Evolutionary conservation across 805 yeast genomes (phyloP).

Genomic region (Kluyveromyces starmeri): DNA sequence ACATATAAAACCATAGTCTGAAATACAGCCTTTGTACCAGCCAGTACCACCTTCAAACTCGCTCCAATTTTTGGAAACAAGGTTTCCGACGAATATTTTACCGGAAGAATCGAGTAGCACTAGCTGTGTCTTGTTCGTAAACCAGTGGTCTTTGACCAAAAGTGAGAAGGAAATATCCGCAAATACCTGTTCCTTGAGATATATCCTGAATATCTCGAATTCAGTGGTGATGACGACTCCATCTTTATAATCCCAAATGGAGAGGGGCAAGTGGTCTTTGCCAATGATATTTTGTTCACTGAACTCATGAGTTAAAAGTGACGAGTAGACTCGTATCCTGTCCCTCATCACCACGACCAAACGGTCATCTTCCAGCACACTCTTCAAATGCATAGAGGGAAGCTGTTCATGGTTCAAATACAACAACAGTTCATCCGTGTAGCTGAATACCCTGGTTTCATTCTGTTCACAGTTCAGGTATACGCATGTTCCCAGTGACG

Average conservation of each 20-base stretch:
- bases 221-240: conserved; percentile 18
- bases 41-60: conserved; percentile 11
- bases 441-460: conserved; percentile 1
- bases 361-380: conserved; percentile 2
- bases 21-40: conserved; percentile 23
- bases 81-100: conserved; percentile 13
- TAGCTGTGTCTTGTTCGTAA: conserved; percentile 12
- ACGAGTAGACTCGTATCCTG: background rate
- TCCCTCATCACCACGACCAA: background rate
- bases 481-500: background rate
- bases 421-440: background rate
- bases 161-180: conserved; percentile 12
- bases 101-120: conserved; percentile 19
- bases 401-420: background rate
- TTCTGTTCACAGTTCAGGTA: conserved; percentile 1
- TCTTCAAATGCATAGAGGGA: conserved; percentile 1
- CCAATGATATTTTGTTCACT: background rate
- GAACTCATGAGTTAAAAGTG: conserved; percentile 1
- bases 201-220: conserved; percentile 11
- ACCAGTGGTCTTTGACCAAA: conserved; percentile 26
- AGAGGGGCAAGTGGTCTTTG: background rate
- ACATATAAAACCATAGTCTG: conserved; percentile 37
- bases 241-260: conserved; percentile 25
- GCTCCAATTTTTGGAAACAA: conserved; percentile 6
- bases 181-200: conserved; percentile 6